A percentile compares a stretch with the other conserved stretches of the same genome.
These are phyloP conservation scores for Syzygium jambos DNA, from an alignment of 345 rosid genomes.

Conservation along the genomic window DNA sequence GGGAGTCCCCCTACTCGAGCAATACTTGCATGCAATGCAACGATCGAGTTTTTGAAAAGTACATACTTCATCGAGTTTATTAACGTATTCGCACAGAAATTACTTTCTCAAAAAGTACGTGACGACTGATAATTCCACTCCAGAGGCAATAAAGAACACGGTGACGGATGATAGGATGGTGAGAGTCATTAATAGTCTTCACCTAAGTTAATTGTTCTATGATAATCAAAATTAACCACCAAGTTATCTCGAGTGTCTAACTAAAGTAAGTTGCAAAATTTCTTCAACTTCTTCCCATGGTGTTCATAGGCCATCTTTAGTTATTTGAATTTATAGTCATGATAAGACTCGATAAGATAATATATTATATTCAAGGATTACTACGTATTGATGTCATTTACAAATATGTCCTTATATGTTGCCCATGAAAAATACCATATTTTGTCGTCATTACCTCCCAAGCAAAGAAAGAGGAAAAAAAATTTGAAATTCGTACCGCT, in stretches of 20 bases:
- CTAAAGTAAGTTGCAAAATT: background rate
- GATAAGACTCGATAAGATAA: background rate
- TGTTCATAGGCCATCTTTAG: background rate
- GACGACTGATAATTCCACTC: background rate
- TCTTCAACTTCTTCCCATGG: background rate
- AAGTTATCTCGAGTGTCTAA: background rate
- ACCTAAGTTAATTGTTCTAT: too few relatives aligned
- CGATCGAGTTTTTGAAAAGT: background rate
- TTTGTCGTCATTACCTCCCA: background rate
- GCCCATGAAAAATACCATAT: background rate
- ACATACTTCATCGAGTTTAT: background rate
- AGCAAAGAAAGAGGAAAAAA: background rate
- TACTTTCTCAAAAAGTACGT: background rate
- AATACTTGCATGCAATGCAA: background rate
- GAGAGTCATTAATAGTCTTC: background rate
- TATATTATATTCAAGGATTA: background rate
- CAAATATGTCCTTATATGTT: background rate
- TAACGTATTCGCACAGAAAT: background rate
- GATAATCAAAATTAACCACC: background rate
- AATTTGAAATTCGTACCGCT: background rate
- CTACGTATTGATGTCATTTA: accelerated
- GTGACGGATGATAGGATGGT: background rate
- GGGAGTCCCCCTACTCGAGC: background rate
- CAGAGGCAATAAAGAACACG: background rate
- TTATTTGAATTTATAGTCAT: background rate